phyloP scores from a whole-genome alignment of 345 rosid genomes.

The Arabidopsis thaliana region DNA sequence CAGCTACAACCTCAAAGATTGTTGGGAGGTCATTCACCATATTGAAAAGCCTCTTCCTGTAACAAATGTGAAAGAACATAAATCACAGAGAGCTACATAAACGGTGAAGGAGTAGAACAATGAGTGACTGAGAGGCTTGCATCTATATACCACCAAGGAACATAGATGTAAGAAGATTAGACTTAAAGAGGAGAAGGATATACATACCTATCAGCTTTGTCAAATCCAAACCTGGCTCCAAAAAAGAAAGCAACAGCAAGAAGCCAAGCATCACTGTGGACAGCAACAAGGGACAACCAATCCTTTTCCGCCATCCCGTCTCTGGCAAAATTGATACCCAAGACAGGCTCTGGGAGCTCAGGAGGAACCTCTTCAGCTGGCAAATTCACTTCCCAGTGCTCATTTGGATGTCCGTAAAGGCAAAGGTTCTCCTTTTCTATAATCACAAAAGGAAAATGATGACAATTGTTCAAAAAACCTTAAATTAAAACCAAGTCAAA shows the following conservation, averaged over 20 bases:
- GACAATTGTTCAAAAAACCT: background rate
- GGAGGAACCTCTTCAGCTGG: conserved; percentile 99
- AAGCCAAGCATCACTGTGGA: conserved; percentile 71
- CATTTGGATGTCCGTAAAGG: conserved; percentile 81
- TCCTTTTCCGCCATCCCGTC: conserved; percentile 92
- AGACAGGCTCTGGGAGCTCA: conserved; percentile 92
- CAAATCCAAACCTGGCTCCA: conserved; percentile 89
- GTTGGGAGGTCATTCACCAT: conserved; percentile 91
- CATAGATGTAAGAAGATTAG: background rate
- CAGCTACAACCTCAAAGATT: conserved; percentile 79
- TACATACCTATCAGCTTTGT: conserved; percentile 82
- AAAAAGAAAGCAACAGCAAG: conserved; percentile 91
- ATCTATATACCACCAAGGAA: background rate
- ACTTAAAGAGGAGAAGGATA: background rate
- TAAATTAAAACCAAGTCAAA: conserved; percentile 28
- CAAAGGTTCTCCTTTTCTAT: conserved; percentile 90
- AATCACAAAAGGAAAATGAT: conserved; percentile 11
- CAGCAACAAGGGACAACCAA: conserved; percentile 82
- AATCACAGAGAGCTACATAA: conserved; percentile 4
- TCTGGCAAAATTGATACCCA: conserved; percentile 95
- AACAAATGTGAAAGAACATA: conserved; percentile 24
- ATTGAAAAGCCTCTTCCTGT: conserved; percentile 82
- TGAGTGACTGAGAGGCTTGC: background rate
- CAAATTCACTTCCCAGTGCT: conserved; percentile 89
- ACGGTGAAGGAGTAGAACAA: background rate